Evolutionary conservation across 2,329 filamentous ascomycete genomes (phyloP).

Genomic region (Nannizziopsis arthrosporioides): DNA sequence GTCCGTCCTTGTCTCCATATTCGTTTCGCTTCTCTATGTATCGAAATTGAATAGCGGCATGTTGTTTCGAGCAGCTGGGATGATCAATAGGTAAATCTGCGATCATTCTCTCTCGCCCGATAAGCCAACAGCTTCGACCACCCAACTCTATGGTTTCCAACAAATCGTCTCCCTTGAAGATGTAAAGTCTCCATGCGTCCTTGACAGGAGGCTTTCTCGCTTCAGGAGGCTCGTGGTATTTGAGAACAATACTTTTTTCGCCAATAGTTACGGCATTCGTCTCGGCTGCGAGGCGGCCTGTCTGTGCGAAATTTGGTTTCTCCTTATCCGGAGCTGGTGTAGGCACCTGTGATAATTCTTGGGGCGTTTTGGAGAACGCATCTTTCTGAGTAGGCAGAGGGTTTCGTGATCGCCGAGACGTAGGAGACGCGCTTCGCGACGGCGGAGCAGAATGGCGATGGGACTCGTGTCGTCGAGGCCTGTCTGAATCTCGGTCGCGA

Average conservation of each 20-base stretch:
- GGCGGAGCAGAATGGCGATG: conserved; percentile 22
- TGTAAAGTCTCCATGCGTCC: conserved; percentile 77
- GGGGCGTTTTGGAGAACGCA: conserved; percentile 29
- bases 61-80: conserved; percentile 87
- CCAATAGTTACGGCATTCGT: conserved; percentile 61
- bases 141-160: conserved; percentile 70
- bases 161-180: conserved; percentile 76
- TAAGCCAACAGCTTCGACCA: conserved; percentile 73
- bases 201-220: conserved; percentile 72
- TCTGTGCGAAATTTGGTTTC: conserved; percentile 73
- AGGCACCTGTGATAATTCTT: conserved; percentile 19
- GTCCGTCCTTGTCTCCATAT: conserved; percentile 70
- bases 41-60: conserved; percentile 88
- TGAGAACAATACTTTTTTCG: conserved; percentile 59
- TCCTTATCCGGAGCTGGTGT: conserved; percentile 39
- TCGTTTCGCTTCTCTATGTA: conserved; percentile 73
- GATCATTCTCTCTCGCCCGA: conserved; percentile 68
- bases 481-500: conserved; percentile 14
- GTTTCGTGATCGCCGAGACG: conserved; percentile 25
- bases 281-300: conserved; percentile 73
- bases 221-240: conserved; percentile 92
- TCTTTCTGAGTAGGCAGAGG: conserved; percentile 39
- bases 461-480: conserved; percentile 5
- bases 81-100: conserved; percentile 79
- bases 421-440: conserved; percentile 20